A percentile compares a stretch with the other conserved stretches of the same genome.
Evolutionary conservation across 139 green algal genomes (phyloP).

Genomic region (Desmodesmus armatus): DNA sequence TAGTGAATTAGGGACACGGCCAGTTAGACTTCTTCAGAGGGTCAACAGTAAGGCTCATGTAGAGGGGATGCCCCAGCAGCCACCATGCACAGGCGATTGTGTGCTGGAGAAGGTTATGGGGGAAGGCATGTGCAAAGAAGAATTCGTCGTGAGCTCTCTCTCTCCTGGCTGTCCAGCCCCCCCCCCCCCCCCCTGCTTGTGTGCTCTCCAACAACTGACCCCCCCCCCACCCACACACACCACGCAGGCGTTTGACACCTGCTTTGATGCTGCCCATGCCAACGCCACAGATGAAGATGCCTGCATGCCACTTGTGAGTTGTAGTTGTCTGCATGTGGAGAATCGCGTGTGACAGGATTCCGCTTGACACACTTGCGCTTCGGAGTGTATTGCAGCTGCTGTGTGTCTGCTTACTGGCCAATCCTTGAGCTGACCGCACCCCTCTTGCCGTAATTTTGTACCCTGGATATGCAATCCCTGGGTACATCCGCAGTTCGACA

Average conservation of each 20-base stretch:
- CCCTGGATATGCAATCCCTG: no score
- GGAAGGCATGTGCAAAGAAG: conserved; percentile 11
- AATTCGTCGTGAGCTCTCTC: conserved; percentile 27
- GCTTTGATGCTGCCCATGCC: conserved; percentile 19
- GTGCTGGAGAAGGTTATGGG: not conserved
- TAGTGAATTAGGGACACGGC: no score
- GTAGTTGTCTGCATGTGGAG: no score
- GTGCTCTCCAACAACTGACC: not conserved
- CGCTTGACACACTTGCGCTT: not conserved
- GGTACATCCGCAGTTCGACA: conserved; percentile 38
- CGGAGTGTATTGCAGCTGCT: not conserved
- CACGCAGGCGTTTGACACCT: conserved; percentile 41
- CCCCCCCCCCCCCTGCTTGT: no score
- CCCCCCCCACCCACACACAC: no score
- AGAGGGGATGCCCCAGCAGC: not conserved
- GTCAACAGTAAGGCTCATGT: not conserved
- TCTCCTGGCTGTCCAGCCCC: no score
- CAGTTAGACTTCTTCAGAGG: no score
- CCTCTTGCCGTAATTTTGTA: no score
- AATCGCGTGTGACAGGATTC: not conserved
- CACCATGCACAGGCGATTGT: not conserved
- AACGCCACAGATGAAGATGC: not conserved
- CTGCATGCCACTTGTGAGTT: conserved; percentile 33
- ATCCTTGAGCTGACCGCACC: no score
- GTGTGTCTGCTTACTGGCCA: no score